These are phyloP conservation scores for Aspergillus aculeatinus DNA, from an alignment of 2,329 filamentous ascomycete species.

Conservation along the genomic window DNA sequence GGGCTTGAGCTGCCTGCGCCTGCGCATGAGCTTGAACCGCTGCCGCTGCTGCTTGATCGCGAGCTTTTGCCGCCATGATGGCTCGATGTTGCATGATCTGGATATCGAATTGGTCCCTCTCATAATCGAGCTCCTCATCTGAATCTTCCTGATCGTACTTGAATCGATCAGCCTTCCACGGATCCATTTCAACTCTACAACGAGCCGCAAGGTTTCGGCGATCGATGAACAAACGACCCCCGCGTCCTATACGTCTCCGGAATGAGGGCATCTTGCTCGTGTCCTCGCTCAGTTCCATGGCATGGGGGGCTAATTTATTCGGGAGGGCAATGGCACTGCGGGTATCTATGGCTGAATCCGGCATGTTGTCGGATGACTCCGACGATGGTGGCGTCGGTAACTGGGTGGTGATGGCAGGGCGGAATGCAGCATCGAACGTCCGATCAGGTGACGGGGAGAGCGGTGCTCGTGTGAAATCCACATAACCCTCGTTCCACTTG, in stretches of 20 bases:
- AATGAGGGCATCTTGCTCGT: conserved; percentile 62
- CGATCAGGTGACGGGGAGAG: conserved; percentile 74
- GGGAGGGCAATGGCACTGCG: conserved; percentile 31
- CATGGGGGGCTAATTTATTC: conserved; percentile 43
- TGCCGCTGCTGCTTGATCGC: conserved; percentile 43
- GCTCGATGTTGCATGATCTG: conserved; percentile 58
- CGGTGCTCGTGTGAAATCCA: conserved; percentile 83
- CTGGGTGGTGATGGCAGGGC: conserved; percentile 66
- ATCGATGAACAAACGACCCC: conserved; percentile 86
- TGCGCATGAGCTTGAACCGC: conserved; percentile 43
- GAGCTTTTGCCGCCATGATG: conserved; percentile 48
- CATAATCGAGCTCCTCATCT: conserved; percentile 71
- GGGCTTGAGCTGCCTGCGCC: conserved; percentile 43
- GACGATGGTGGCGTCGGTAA: conserved; percentile 55
- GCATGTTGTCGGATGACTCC: conserved; percentile 47
- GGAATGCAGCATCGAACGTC: conserved; percentile 62
- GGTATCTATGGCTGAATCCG: conserved; percentile 39
- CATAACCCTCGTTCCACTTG: conserved; percentile 85
- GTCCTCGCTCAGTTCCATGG: conserved; percentile 46
- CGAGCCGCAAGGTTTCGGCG: conserved; percentile 66
- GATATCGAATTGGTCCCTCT: conserved; percentile 67
- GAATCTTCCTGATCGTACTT: conserved; percentile 86
- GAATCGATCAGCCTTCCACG: conserved; percentile 66
- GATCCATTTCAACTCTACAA: conserved; percentile 47
- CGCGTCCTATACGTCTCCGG: conserved; percentile 78